Conservation (phyloP, 192 early-diverging fungal genomes). For the Backusella tuberculispora region DNA sequence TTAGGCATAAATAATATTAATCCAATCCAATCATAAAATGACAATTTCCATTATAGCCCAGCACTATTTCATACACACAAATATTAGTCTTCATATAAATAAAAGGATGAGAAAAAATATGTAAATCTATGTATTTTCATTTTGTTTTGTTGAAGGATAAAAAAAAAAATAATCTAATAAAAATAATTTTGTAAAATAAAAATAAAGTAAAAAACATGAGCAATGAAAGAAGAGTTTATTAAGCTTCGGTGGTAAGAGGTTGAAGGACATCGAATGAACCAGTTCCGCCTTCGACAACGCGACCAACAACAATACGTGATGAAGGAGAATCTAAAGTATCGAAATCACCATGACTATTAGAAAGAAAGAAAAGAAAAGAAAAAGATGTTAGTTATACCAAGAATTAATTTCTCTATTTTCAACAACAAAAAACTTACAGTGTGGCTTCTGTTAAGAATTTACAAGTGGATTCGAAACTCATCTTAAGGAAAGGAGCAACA, state of each 20-base stretch:
- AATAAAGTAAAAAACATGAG: not conserved
- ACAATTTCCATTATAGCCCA: no score
- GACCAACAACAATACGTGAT: constrained; percentile 91
- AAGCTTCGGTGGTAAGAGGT: constrained; percentile 40
- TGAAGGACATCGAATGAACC: constrained; percentile 90
- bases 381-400: not conserved
- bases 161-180: not conserved
- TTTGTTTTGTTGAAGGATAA: not conserved
- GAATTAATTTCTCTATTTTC: constrained; percentile 19
- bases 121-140: not conserved
- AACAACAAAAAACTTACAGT: constrained; percentile 47
- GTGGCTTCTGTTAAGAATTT: constrained; percentile 93
- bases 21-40: no score
- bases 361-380: no score
- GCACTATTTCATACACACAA: no score
- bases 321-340: constrained; percentile 91
- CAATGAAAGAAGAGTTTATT: constrained; percentile 8
- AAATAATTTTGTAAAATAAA: not conserved
- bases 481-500: constrained; percentile 93
- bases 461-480: constrained; percentile 98
- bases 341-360: constrained; percentile 73
- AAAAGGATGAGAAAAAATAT: not conserved
- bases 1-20: no score
- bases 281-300: constrained; percentile 91
- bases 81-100: not conserved